Percentiles rank a stretch among this genome's conserved stretches.
phyloP scores from a whole-genome alignment of 306 rosid genomes.

The Crotalaria pallida region DNA sequence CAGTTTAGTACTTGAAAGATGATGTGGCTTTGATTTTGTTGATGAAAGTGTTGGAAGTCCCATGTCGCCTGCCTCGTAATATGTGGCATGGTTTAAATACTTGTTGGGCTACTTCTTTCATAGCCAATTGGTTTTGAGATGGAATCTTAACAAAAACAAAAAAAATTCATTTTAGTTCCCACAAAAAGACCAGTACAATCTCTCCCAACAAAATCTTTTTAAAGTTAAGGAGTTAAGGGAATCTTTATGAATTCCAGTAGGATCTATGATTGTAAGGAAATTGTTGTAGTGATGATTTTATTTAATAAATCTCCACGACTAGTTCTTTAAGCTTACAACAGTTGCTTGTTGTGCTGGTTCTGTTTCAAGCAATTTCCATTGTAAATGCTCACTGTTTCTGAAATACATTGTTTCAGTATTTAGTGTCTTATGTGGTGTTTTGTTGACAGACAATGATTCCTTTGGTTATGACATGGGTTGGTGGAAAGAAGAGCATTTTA shows the following conservation, averaged over 20 bases:
- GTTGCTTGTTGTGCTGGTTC: not conserved
- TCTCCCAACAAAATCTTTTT: no score
- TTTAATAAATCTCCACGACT: not conserved
- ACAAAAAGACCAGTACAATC: no score
- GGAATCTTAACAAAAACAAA: no score
- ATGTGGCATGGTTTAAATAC: no score
- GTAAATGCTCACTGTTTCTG: not conserved
- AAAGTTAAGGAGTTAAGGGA: no score
- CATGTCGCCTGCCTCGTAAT: no score
- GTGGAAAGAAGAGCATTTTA: constrained; percentile 94
- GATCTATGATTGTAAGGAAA: not conserved
- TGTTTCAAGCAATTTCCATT: not conserved
- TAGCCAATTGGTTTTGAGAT: no score
- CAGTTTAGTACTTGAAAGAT: no score
- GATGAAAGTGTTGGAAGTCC: no score
- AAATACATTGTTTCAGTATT: not conserved
- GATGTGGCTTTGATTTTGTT: no score
- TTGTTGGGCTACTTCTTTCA: no score
- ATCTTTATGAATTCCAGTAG: not conserved
- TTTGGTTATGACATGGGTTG: constrained; percentile 95
- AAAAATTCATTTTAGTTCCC: no score
- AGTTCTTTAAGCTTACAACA: not conserved
- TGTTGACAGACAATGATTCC: constrained; percentile 50
- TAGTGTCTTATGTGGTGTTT: constrained; percentile 17
- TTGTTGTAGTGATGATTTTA: not conserved